A percentile compares a stretch with the other conserved stretches of the same genome.
phyloP scores from a whole-genome alignment of 176 grass and related monocot genomes.

The Pontederia crassipes region DNA sequence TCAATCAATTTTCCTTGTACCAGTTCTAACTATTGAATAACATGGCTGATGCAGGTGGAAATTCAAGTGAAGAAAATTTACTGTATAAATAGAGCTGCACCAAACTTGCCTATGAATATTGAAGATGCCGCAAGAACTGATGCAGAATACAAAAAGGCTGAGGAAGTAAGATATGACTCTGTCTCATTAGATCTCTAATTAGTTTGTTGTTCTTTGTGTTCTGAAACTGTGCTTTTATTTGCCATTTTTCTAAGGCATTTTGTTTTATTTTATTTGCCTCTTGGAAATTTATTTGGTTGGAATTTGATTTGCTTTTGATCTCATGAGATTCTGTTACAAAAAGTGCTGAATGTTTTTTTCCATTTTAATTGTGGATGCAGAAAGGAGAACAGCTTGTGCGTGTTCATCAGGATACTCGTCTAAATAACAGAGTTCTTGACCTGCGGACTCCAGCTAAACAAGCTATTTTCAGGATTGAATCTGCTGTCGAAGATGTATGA shows the following conservation, averaged over 20 bases:
- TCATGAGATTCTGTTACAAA: background rate
- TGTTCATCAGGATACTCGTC: conserved; percentile 76
- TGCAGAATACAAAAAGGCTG: conserved; percentile 62
- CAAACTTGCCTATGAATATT: conserved; percentile 74
- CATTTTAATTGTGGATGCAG: conserved; percentile 21
- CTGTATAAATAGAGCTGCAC: conserved; percentile 66
- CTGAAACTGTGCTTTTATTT: background rate
- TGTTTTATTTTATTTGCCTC: background rate
- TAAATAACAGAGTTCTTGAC: conserved; percentile 69
- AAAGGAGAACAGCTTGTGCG: conserved; percentile 69
- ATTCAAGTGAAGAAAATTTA: conserved; percentile 75
- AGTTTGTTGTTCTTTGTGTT: background rate
- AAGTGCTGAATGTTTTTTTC: background rate
- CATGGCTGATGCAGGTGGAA: conserved; percentile 46
- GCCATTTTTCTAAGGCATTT: background rate
- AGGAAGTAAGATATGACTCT: conserved; percentile 26
- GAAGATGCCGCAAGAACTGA: conserved; percentile 75
- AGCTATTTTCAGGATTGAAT: conserved; percentile 67
- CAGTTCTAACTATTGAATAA: background rate
- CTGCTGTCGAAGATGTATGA: conserved; percentile 67
- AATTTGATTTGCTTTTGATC: background rate
- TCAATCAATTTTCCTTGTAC: too few relatives aligned
- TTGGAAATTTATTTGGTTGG: background rate
- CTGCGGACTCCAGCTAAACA: conserved; percentile 60
- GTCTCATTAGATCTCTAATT: background rate